Base-by-base conservation (phyloP, 306 rosid genomes). In the Carpinus viminea region DNA sequence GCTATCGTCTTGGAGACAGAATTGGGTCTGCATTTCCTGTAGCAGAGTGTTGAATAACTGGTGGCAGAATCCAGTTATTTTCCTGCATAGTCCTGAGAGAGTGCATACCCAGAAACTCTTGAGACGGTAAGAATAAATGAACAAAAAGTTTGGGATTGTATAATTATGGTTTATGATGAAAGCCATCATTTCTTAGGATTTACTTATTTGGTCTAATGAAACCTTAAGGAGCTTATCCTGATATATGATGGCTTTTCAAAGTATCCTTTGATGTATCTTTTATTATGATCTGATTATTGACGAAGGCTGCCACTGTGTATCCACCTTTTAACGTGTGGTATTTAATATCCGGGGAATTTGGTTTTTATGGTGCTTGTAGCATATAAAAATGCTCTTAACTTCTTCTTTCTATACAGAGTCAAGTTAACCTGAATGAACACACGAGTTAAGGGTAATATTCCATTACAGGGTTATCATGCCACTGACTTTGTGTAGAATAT, bases 1-100 rank as follows among this genome's bases (percentile, higher is more conserved):
- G 98, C 79, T 92, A 91, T 66, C 95, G 81, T 60, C 77, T 83
- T 5, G 91, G 96, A 50, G 68, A 91, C 78, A 81, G 76, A 78
- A 91, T 95, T 50, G 98, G 97, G 45, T 92, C 98, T 31, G 91
- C 78, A 47, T 92, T 92, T 85, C 98, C 98, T 41, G 61, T 90
- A 57, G 91, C 98, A 38, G 91, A 89, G 54, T 85, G 85, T 62
- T 92, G 85, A 91, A 46, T 61, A 47, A 43, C 85, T 70, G 70
- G 55, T 73, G 66, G 55, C 78, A 53, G 70, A 21, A 12, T 41
- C 51, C 70, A 71, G 10, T 41, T 76, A 62, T 69, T n/a, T 64
- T 59, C 51, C 15, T 28, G 38, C 59, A 21, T 48, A 41, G 66
- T 31, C 4, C 70, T 36, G 51, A 71, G 82, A 68, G 61, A 60